Evolutionary conservation across 805 yeast genomes (phyloP).

Genomic region (Wickerhamiella spandovensis): DNA sequence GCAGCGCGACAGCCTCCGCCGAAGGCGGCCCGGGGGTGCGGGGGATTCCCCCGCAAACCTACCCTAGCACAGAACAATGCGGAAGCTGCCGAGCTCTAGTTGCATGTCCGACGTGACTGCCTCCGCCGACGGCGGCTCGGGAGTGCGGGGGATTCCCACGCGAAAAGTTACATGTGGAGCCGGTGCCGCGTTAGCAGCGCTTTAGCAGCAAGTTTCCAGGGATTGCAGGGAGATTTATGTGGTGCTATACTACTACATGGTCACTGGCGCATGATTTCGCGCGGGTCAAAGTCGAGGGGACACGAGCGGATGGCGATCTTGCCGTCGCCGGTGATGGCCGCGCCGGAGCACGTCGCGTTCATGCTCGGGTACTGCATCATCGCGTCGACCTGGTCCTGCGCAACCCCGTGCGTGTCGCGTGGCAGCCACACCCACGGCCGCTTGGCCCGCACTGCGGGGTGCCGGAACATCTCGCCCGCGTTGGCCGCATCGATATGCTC

Average conservation of each 20-base stretch:
- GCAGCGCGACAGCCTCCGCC: too few species aligned
- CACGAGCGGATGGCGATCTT: conserved; percentile 14
- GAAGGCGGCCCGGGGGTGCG: too few species aligned
- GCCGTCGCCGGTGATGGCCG: conserved; percentile 16
- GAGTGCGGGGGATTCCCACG: too few species aligned
- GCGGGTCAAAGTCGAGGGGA: conserved; percentile 18
- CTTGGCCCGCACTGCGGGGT: conserved; percentile 20
- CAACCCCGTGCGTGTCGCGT: conserved; percentile 27
- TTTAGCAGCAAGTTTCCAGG: too few species aligned
- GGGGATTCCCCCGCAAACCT: too few species aligned
- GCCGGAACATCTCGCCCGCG: conserved; percentile 20
- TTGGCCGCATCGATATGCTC: conserved; percentile 16
- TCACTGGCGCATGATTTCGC: conserved; percentile 4
- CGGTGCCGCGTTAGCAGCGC: too few species aligned
- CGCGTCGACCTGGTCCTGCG: conserved; percentile 23
- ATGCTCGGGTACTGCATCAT: conserved; percentile 19
- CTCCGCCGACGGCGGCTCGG: too few species aligned
- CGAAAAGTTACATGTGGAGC: too few species aligned
- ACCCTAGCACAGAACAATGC: too few species aligned
- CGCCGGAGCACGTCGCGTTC: conserved; percentile 20
- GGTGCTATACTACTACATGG: neutral
- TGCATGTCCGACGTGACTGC: too few species aligned
- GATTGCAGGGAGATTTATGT: too few species aligned
- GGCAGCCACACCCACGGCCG: conserved; percentile 34
- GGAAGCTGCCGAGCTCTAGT: too few species aligned